Evolutionary conservation across 1,284 basidiomycete species (phyloP).

Genomic region (Trametes pubescens): DNA sequence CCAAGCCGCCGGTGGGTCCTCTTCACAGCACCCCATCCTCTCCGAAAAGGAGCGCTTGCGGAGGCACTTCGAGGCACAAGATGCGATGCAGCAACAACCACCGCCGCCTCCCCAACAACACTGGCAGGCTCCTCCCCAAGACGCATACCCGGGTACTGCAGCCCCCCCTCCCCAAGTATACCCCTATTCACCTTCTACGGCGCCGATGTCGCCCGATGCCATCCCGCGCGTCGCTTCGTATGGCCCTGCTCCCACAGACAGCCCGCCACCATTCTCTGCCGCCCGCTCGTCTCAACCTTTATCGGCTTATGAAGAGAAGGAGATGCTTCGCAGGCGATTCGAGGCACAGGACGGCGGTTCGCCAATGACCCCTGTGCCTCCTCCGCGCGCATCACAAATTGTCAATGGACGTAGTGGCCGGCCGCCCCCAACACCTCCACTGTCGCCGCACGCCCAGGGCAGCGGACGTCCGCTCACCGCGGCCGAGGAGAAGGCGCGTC

Average conservation of each 20-base stretch:
- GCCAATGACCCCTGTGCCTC: conserved; percentile 35
- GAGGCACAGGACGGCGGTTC: conserved; percentile 55
- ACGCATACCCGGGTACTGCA: conserved; percentile 22
- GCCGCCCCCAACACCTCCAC: conserved; percentile 44
- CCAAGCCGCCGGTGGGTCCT: conserved; percentile 27
- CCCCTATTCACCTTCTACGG: conserved; percentile 10
- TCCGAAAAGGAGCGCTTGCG: conserved; percentile 59
- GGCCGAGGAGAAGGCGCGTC: conserved; percentile 77
- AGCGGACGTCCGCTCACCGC: conserved; percentile 62
- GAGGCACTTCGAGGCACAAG: conserved; percentile 68
- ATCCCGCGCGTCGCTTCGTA: conserved; percentile 9
- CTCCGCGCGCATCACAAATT: conserved; percentile 35
- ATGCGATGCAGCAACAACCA: conserved; percentile 51
- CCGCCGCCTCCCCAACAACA: conserved; percentile 16
- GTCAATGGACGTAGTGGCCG: conserved; percentile 25
- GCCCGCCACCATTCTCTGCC: conserved; percentile 32
- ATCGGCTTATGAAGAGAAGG: conserved; percentile 58
- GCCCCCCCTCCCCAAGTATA: conserved; percentile 9
- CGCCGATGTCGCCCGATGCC: conserved; percentile 1
- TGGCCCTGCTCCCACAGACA: conserved; percentile 14
- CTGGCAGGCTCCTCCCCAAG: conserved; percentile 24
- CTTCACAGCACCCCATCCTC: conserved; percentile 39
- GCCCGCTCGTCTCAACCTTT: conserved; percentile 26
- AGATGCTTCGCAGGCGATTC: conserved; percentile 55
- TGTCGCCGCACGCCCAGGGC: conserved; percentile 32